Base-by-base conservation (phyloP, 1,284 basidiomycete species). In the Laetiporus sulphureus region DNA sequence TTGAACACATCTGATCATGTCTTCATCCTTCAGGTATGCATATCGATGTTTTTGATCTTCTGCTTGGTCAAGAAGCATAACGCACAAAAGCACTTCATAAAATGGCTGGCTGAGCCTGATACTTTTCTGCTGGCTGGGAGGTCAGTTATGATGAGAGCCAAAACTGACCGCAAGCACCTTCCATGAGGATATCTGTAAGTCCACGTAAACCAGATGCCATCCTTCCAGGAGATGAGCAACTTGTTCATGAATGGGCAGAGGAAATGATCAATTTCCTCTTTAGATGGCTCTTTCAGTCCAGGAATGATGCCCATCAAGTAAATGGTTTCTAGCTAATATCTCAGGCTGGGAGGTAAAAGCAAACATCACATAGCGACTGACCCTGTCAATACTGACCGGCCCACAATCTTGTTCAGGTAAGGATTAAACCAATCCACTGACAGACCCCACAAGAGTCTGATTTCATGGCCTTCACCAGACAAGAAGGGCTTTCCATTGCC, bases 251-350 rank as follows among this genome's bases (percentile, higher is more conserved):
- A 34, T 0, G 62, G 66, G 2, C 41, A 37, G 0, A 71, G 38
- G 37, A 59, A 61, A 32, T 63, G 51, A 41, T 70, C 69, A 6
- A 68, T 52, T 27, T 58, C 47, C 2, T 56, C 54, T 1, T 56
- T 36, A 19, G 49, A 48, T 1, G 68, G 66, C 41, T 67, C 60
- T 7, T 52, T 45, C 3, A 62, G 65, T 7, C 64, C 64, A 13
- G 68, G 68, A 13, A 68, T 58, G 29, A 65, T 51, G 2, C 58
- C 59, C 12, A 53, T 52, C 18, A 62, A 44, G 45, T 48, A 61
- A 12, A 63, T 46, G 43, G 64, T 63, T 41, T 58, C 53, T 3
- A 36, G 18, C 10, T 44, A 46, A 36, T 55, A 60, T 6, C 61
- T 46, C 5, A 57, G 25, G 3, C 59, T 40, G n/a, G 44, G 35